Conservation (phyloP, 805 yeast species). For the Saturnispora besseyi region DNA sequence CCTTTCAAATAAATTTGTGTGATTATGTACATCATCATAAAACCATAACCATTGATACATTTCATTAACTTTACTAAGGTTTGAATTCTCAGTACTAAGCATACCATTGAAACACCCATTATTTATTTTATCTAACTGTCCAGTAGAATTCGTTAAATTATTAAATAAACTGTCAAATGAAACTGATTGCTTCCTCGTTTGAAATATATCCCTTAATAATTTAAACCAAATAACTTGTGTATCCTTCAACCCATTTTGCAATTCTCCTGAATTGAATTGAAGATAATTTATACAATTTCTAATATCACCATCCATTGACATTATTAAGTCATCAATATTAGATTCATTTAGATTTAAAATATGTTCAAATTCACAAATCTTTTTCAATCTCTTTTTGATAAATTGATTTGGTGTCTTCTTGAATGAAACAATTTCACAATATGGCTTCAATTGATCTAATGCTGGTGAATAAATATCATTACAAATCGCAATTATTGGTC, state of each 20-base stretch:
- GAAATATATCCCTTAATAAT: constrained; percentile 55
- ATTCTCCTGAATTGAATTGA: constrained; percentile 44
- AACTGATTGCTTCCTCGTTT: constrained; percentile 36
- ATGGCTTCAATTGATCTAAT: constrained; percentile 63
- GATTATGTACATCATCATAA: constrained; percentile 49
- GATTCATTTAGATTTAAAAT: constrained; percentile 37
- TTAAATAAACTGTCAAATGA: constrained; percentile 30
- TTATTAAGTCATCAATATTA: constrained; percentile 55
- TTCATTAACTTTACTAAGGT: constrained; percentile 46
- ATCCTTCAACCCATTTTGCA: constrained; percentile 39
- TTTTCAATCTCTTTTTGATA: constrained; percentile 38
- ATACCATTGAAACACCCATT: constrained; percentile 62
- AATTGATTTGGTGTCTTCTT: constrained; percentile 45
- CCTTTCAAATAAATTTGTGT: constrained; percentile 38
- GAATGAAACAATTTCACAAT: constrained; percentile 64
- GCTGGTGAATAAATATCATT: constrained; percentile 75
- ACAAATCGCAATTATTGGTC: constrained; percentile 91
- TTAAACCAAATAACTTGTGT: constrained; percentile 56
- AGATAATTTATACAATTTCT: constrained; percentile 77
- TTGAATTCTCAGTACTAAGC: constrained; percentile 41
- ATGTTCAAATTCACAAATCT: constrained; percentile 48
- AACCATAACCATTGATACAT: constrained; percentile 73
- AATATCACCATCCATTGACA: constrained; percentile 69
- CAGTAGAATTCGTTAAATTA: constrained; percentile 37
- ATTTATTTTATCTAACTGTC: constrained; percentile 52